These are phyloP conservation scores for Taxillus chinensis DNA, from an alignment of 164 flowering plant genomes.

Conservation along the genomic window DNA sequence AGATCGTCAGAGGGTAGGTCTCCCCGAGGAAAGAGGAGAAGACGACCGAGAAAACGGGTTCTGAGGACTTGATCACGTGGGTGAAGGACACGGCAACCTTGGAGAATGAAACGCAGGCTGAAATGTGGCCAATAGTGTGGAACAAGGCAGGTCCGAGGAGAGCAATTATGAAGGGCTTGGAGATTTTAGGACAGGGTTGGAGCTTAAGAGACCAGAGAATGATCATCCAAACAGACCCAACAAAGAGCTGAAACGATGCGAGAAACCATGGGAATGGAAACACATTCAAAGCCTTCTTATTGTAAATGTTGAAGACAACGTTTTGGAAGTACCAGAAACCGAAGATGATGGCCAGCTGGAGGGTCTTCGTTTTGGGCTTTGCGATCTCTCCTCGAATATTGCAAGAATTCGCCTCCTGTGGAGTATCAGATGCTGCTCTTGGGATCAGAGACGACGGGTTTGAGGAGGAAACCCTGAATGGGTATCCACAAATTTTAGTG, in stretches of 20 bases:
- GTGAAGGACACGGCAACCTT: constrained; percentile 97
- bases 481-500: not conserved
- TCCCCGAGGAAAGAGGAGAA: constrained; percentile 75
- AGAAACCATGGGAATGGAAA: constrained; percentile 88
- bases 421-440: constrained; percentile 30
- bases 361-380: constrained; percentile 24
- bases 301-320: constrained; percentile 81
- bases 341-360: constrained; percentile 57
- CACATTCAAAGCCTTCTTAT: constrained; percentile 69
- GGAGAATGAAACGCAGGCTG: constrained; percentile 86
- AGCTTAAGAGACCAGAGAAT: constrained; percentile 63
- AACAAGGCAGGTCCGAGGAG: constrained; percentile 82
- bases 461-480: constrained; percentile 14
- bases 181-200: constrained; percentile 62
- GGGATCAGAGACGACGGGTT: constrained; percentile 15
- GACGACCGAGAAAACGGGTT: constrained; percentile 77
- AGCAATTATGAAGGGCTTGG: constrained; percentile 61
- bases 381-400: constrained; percentile 16
- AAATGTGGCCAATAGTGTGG: constrained; percentile 85
- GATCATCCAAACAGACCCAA: constrained; percentile 82
- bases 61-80: constrained; percentile 83
- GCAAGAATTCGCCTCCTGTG: constrained; percentile 24
- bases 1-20: constrained; percentile 56
- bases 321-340: constrained; percentile 89
- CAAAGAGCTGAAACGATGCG: constrained; percentile 70